Conservation (phyloP, 2,329 filamentous ascomycete species). For the Calonectria ilicicola region DNA sequence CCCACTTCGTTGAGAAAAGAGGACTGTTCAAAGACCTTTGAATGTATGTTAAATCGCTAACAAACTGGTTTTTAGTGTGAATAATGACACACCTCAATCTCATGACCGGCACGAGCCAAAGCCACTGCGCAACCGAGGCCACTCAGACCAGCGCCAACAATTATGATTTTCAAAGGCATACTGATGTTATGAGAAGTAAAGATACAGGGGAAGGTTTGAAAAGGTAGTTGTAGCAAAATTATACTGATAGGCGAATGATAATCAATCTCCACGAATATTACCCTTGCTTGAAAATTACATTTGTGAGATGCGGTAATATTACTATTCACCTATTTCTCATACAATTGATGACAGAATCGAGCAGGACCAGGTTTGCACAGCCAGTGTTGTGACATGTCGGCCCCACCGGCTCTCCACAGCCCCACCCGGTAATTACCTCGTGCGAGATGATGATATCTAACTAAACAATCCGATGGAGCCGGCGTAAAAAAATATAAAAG, state of each 20-base stretch:
- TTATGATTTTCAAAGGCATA: slow-evolving; percentile 11
- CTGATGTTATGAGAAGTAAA: neutral
- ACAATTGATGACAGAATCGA: too few species aligned
- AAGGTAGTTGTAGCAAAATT: too few species aligned
- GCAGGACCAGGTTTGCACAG: neutral
- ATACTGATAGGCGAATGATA: too few species aligned
- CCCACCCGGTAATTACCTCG: neutral
- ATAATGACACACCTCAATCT: neutral
- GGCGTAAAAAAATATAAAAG: neutral
- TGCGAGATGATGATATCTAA: neutral
- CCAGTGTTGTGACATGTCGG: neutral
- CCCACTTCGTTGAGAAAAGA: slow-evolving; percentile 2
- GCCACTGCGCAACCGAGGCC: neutral
- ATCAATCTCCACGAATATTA: too few species aligned
- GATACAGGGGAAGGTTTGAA: too few species aligned
- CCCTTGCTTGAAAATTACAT: too few species aligned
- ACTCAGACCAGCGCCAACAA: neutral
- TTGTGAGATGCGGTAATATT: too few species aligned
- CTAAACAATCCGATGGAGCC: neutral
- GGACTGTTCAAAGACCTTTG: slow-evolving; percentile 1
- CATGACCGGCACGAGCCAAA: neutral
- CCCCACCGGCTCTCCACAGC: neutral
- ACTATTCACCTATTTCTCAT: too few species aligned
- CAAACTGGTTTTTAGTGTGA: neutral
- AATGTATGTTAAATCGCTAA: neutral